Evolutionary conservation across 2,329 filamentous ascomycete genomes (phyloP), one percentile per base, ranked within the genome.

Genomic region (Drechslerella stenobrocha): DNA sequence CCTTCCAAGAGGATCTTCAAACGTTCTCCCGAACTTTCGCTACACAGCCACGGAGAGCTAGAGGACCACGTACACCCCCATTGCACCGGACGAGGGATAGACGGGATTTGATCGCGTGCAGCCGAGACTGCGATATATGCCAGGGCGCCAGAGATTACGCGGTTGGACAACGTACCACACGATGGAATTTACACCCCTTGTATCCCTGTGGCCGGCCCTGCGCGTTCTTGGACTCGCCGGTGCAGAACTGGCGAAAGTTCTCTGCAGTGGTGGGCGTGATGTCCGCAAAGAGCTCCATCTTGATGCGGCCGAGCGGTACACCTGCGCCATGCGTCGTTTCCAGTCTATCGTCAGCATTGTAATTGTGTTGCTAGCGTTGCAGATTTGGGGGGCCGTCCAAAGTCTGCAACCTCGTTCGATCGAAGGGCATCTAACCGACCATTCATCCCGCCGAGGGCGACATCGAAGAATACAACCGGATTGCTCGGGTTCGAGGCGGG

Each of bases 211-310:
- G 87, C 70, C 85, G 82, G 30, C 90, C 89, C 7, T 84, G 82
- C 51, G 83, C 77, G 75, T 88, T 88, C 78, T 90, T 95, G 71
- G 83, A 86, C 80, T 97, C 92, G 73, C 93, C 93, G 0, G 92
- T 97, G 79, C 91, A 96, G 79, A 96, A 96, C 75, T 95, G 90
- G 46, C 91, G 88, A 77, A 98, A 97, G 80, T 97, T 97, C 77
- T 97, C 93, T 26, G 90, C 89, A 6, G 93, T 97, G 74, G 86
- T 87, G 70, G 91, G 90, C 0, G 90, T 88, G 20, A 87, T 81
- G 77, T 95, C 83, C 69, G 86, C 85, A 80, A 93, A 96, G 69
- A 98, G 84, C 78, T 96, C 89, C 76, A 96, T 90, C 71, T 88
- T 91, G 74, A 96, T 85, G 61, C 90, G 86, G 70, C 91, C 91